phyloP scores from a whole-genome alignment of 305 asterid genomes.

The Ruellia speciosa region DNA sequence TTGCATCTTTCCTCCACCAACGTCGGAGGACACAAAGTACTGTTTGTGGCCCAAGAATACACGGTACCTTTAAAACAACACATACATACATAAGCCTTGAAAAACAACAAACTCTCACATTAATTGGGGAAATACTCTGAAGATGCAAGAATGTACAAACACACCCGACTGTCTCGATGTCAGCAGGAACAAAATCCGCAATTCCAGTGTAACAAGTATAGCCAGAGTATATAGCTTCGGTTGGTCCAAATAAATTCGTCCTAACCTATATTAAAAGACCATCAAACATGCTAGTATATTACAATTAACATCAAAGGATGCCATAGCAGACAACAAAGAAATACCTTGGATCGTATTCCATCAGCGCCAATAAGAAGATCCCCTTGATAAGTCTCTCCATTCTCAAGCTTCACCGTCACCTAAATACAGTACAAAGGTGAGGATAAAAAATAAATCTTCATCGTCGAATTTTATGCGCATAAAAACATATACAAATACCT shows the following conservation, averaged over 20 bases:
- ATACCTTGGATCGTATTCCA: constrained; percentile 87
- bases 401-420: constrained; percentile 72
- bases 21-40: constrained; percentile 94
- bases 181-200: constrained; percentile 86
- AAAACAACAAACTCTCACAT: background rate
- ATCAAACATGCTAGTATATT: constrained; percentile 3
- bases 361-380: constrained; percentile 94
- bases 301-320: too few relatives aligned
- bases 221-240: constrained; percentile 66
- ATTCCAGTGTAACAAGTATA: constrained; percentile 97
- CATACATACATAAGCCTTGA: constrained; percentile 4
- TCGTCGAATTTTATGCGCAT: background rate
- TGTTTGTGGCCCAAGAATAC: constrained; percentile 94
- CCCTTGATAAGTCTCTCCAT: constrained; percentile 57
- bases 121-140: constrained; percentile 10
- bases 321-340: background rate
- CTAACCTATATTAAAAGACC: constrained; percentile 44
- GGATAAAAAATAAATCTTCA: too few relatives aligned
- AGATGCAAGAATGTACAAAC: constrained; percentile 17
- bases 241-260: constrained; percentile 58
- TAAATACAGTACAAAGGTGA: constrained; percentile 20
- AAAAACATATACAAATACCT: constrained; percentile 28
- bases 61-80: constrained; percentile 59
- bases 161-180: constrained; percentile 90
- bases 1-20: constrained; percentile 96